phyloP scores from a whole-genome alignment of 1,139 yeast genomes.

The Meyerozyma guilliermondii region DNA sequence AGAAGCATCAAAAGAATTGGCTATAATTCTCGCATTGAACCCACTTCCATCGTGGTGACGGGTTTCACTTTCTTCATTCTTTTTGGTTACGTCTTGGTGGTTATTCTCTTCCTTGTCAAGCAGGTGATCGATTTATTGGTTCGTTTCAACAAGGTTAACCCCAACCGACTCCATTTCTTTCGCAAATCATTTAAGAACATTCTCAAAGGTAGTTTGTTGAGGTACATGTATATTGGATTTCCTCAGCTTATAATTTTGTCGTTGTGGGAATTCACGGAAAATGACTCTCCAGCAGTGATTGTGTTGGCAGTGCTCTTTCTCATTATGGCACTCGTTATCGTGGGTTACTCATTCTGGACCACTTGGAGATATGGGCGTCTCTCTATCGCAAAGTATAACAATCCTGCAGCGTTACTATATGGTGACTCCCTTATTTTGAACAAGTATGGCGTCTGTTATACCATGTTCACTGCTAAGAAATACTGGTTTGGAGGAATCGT shows the following conservation, averaged over 20 bases:
- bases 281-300: slow-evolving; percentile 72
- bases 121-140: slow-evolving; percentile 43
- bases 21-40: slow-evolving; percentile 61
- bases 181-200: slow-evolving; percentile 50
- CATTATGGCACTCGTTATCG: slow-evolving; percentile 47
- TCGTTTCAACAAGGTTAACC: slow-evolving; percentile 40
- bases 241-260: slow-evolving; percentile 66
- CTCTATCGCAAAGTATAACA: slow-evolving; percentile 50
- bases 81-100: slow-evolving; percentile 50
- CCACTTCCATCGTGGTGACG: slow-evolving; percentile 67
- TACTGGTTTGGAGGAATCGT: slow-evolving; percentile 73
- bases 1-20: slow-evolving; percentile 78
- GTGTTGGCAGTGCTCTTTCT: slow-evolving; percentile 65
- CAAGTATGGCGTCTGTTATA: slow-evolving; percentile 73
- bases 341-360: slow-evolving; percentile 58
- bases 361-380: slow-evolving; percentile 50
- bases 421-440: slow-evolving; percentile 62
- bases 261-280: slow-evolving; percentile 66
- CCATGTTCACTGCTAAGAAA: slow-evolving; percentile 72
- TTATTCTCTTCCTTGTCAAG: slow-evolving; percentile 46
- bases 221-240: slow-evolving; percentile 72
- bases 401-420: slow-evolving; percentile 74
- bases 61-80: slow-evolving; percentile 72
- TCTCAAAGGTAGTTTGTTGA: slow-evolving; percentile 61
- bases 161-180: slow-evolving; percentile 43